Base-by-base conservation (phyloP, 139 green algal genomes). In the Chlorella sp. region DNA sequence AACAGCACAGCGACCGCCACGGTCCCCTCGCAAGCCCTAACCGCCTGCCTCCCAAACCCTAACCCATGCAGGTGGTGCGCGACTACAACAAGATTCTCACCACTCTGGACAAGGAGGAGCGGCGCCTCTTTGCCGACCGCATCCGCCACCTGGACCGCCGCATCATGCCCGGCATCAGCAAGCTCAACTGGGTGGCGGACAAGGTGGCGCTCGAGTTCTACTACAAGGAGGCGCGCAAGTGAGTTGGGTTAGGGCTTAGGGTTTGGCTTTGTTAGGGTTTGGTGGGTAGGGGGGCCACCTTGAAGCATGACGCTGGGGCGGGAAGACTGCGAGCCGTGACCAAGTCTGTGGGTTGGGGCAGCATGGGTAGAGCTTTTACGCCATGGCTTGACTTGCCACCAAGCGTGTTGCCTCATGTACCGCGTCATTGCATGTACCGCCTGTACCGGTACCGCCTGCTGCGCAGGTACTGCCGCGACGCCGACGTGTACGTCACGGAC, bases 101-200 rank as follows among this genome's bases (percentile, higher is more conserved):
- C 5, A 76, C 78, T 22, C 81, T 97, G 61, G 80, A 91, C 70
- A 71, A 76, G 30, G 85, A 93, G 72, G 90, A 96, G 83, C 78
- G 88, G n/a, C 75, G 80, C 49, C 86, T 97, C 31, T 95, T 95
- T 76, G 70, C 79, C 29, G 91, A 97, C 75, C 81, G 92, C 61
- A 89, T 97, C 68, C 79, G 88, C 29, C 84, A 91, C 68, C 84
- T 97, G 32, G 93, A 97, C 83, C 80, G 90, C 31, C 82, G 88
- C 62, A 89, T 97, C 72, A 83, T 88, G 70, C 90, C 93, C 3
- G 93, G 91, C n/a, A 77, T 91, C 24, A 77, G 82, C 70, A 94
- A 93, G 81, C 81, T 97, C 17, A 83, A 73, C 14, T 97, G 91
- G 91, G 83, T 74, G 0, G 77, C 81, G 4, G 74, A 87, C 64